Conservation (phyloP, 441 rosid genomes). For the Rhodomyrtus psidioides region DNA sequence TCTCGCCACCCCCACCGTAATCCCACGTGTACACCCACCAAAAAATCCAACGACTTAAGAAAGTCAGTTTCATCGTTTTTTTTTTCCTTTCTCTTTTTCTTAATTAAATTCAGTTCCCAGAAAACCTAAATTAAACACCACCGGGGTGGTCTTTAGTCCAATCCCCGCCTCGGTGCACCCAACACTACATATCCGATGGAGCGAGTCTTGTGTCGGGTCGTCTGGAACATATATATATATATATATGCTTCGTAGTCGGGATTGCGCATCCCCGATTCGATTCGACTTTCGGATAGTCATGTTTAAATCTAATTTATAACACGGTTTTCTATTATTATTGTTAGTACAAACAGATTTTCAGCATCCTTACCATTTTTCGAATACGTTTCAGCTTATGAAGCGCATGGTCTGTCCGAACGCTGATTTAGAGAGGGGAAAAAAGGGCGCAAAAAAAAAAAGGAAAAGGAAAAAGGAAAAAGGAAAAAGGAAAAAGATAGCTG, state of each 20-base stretch:
- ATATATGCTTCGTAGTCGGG: accelerated
- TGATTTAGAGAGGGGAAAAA: neutral
- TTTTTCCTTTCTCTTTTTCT: neutral
- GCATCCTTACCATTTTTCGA: neutral
- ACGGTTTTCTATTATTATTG: neutral
- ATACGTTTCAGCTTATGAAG: neutral
- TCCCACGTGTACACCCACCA: neutral
- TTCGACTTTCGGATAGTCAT: too few species aligned
- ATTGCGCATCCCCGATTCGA: neutral
- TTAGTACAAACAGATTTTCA: accelerated
- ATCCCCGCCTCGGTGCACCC: neutral
- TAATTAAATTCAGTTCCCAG: neutral
- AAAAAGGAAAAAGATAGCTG: neutral
- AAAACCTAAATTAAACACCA: neutral
- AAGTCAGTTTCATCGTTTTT: neutral
- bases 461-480: neutral
- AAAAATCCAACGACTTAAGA: neutral
- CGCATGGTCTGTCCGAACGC: neutral
- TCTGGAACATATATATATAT: accelerated
- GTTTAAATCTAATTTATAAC: too few species aligned
- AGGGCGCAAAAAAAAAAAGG: neutral
- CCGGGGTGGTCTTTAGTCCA: neutral
- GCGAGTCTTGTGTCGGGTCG: neutral
- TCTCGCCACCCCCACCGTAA: neutral
- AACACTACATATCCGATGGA: neutral